Conservation (phyloP, 305 asterid genomes). For the Rubia occidens region DNA sequence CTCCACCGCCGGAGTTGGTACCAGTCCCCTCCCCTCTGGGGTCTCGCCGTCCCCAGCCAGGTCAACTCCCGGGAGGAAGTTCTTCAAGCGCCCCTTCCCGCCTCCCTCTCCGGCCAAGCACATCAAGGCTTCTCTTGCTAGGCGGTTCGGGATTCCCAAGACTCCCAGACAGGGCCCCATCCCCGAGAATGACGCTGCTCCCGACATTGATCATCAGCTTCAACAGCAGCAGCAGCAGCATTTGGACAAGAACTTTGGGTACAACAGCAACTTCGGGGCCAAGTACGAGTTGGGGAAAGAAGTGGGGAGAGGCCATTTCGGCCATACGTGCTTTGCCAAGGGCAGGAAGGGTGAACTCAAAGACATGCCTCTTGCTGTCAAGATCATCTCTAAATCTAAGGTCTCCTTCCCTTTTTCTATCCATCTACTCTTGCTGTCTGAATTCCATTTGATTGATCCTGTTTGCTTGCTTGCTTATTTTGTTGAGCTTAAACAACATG, state of each 20-base stretch:
- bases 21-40: slow-evolving; percentile 39
- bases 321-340: slow-evolving; percentile 77
- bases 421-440: no score
- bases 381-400: slow-evolving; percentile 87
- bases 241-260: slow-evolving; percentile 77
- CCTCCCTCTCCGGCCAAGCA: slow-evolving; percentile 97
- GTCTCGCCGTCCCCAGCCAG: slow-evolving; percentile 79
- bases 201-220: neutral
- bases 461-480: neutral
- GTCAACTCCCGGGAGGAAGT: slow-evolving; percentile 70
- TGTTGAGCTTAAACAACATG: neutral
- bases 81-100: slow-evolving; percentile 72
- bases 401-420: slow-evolving; percentile 19
- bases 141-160: slow-evolving; percentile 65
- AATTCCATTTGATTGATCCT: neutral
- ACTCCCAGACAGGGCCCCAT: slow-evolving; percentile 63
- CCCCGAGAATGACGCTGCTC: slow-evolving; percentile 57
- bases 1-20: slow-evolving; percentile 17
- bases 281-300: slow-evolving; percentile 89
- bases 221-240: slow-evolving; percentile 26
- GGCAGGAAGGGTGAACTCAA: slow-evolving; percentile 72
- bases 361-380: slow-evolving; percentile 72
- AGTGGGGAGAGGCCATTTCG: slow-evolving; percentile 93
- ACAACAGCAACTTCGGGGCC: slow-evolving; percentile 71
- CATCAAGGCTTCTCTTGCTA: slow-evolving; percentile 68